Percentiles rank a stretch among this genome's conserved stretches.
Evolutionary conservation across 2,329 filamentous ascomycete genomes (phyloP).

Genomic region (Calonectria leucothoes): DNA sequence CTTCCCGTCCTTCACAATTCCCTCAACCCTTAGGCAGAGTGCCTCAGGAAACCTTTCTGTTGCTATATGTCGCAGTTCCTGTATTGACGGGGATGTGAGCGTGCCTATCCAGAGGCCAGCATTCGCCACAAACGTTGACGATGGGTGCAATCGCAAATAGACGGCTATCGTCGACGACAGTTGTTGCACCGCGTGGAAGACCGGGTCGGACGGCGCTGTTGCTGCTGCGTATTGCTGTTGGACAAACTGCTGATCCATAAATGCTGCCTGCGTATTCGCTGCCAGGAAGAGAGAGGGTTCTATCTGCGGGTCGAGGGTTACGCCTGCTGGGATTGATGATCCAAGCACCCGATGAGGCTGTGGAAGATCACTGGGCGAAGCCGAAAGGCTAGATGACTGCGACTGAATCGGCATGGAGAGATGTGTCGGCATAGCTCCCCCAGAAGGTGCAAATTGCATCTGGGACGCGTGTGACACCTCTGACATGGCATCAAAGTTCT

Average conservation of each 20-base stretch:
- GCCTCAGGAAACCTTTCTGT: slow-evolving; percentile 70
- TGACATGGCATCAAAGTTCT: slow-evolving; percentile 38
- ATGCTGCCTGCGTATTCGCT: slow-evolving; percentile 51
- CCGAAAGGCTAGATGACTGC: slow-evolving; percentile 30
- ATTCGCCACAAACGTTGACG: slow-evolving; percentile 65
- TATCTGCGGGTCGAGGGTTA: slow-evolving; percentile 50
- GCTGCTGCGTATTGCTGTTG: slow-evolving; percentile 43
- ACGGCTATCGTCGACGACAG: slow-evolving; percentile 60
- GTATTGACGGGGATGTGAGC: slow-evolving; percentile 66
- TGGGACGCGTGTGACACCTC: slow-evolving; percentile 38
- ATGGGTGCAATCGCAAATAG: slow-evolving; percentile 76
- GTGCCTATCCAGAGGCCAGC: slow-evolving; percentile 75
- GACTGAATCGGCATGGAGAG: slow-evolving; percentile 37
- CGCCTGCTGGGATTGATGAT: slow-evolving; percentile 34
- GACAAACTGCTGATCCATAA: slow-evolving; percentile 48
- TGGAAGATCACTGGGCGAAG: slow-evolving; percentile 28
- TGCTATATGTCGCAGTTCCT: slow-evolving; percentile 72
- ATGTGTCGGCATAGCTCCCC: slow-evolving; percentile 31
- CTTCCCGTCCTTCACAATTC: slow-evolving; percentile 69
- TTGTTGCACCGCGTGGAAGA: slow-evolving; percentile 38
- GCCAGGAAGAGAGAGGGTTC: slow-evolving; percentile 53
- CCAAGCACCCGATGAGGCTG: slow-evolving; percentile 40
- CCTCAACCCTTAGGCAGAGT: slow-evolving; percentile 71
- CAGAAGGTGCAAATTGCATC: slow-evolving; percentile 37
- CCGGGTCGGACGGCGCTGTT: slow-evolving; percentile 34